Evolutionary conservation across 768 basidiomycete species (phyloP).

Genomic region (Calvatia gigantea): DNA sequence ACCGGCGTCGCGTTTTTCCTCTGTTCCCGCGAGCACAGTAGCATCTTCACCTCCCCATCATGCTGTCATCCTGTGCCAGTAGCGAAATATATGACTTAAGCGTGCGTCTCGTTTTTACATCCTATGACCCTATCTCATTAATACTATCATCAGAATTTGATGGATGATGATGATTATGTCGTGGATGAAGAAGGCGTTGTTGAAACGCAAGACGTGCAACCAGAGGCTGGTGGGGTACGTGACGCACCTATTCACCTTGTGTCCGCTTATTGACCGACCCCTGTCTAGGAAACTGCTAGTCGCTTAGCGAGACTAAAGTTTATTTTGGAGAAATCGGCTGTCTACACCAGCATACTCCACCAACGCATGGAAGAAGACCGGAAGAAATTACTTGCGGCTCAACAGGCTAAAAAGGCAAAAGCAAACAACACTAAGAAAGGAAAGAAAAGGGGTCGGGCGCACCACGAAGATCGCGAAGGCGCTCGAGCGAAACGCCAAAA

Average conservation of each 20-base stretch:
- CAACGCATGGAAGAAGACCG: conserved; percentile 71
- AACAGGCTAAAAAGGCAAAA: conserved; percentile 18
- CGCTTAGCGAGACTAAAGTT: conserved; percentile 54
- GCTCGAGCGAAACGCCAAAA: conserved; percentile 18
- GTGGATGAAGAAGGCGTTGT: neutral
- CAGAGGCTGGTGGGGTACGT: conserved; percentile 14
- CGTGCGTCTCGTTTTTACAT: neutral
- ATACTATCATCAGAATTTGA: neutral
- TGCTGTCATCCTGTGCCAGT: conserved; percentile 22
- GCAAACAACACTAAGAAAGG: conserved; percentile 19
- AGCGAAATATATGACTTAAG: conserved; percentile 19
- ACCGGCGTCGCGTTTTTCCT: conserved; percentile 14
- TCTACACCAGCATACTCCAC: conserved; percentile 71
- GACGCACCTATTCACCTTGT: neutral
- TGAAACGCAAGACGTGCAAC: neutral
- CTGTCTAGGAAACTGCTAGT: conserved; percentile 42
- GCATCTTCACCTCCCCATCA: conserved; percentile 23
- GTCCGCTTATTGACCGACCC: neutral
- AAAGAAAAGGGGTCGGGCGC: conserved; percentile 17
- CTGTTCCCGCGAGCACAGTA: conserved; percentile 18
- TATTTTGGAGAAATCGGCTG: conserved; percentile 71
- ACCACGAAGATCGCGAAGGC: neutral
- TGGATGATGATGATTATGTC: neutral
- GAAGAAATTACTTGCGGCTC: conserved; percentile 23
- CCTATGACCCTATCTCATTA: neutral